phyloP scores from a whole-genome alignment of 2,329 filamentous ascomycete species.

The Clathrospora elynae region DNA sequence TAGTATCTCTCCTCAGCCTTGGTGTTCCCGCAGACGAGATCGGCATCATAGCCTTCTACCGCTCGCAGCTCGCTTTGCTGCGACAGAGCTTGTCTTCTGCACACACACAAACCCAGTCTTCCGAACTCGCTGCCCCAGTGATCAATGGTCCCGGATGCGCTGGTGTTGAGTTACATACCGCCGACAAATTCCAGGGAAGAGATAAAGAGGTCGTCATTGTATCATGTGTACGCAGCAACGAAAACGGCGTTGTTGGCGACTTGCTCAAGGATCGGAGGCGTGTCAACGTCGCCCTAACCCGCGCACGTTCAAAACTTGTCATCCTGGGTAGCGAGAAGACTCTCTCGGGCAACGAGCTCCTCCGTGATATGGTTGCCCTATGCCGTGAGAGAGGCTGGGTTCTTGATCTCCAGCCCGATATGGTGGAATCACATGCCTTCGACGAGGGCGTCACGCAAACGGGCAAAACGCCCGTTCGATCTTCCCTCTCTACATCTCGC shows the following conservation, averaged over 20 bases:
- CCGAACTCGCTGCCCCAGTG: constrained; percentile 46
- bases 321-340: constrained; percentile 84
- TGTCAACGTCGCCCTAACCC: constrained; percentile 94
- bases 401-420: constrained; percentile 69
- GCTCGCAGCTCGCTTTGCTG: constrained; percentile 84
- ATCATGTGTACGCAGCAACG: constrained; percentile 85
- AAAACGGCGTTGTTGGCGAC: constrained; percentile 82
- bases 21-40: constrained; percentile 79
- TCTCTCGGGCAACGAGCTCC: constrained; percentile 71
- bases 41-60: constrained; percentile 96
- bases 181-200: constrained; percentile 93
- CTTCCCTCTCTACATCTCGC: background rate
- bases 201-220: constrained; percentile 94
- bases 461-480: constrained; percentile 17
- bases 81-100: constrained; percentile 69
- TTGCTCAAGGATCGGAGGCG: constrained; percentile 87
- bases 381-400: constrained; percentile 83
- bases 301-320: constrained; percentile 88
- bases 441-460: constrained; percentile 58
- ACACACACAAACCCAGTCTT: constrained; percentile 51
- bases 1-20: constrained; percentile 74
- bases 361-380: constrained; percentile 74
- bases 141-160: constrained; percentile 21
- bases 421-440: constrained; percentile 71
- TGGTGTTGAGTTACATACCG: constrained; percentile 90